Percentiles rank a stretch among this genome's conserved stretches.
These are phyloP conservation scores for Candida sanyaensis DNA, from an alignment of 1,139 yeast species.

Conservation along the genomic window DNA sequence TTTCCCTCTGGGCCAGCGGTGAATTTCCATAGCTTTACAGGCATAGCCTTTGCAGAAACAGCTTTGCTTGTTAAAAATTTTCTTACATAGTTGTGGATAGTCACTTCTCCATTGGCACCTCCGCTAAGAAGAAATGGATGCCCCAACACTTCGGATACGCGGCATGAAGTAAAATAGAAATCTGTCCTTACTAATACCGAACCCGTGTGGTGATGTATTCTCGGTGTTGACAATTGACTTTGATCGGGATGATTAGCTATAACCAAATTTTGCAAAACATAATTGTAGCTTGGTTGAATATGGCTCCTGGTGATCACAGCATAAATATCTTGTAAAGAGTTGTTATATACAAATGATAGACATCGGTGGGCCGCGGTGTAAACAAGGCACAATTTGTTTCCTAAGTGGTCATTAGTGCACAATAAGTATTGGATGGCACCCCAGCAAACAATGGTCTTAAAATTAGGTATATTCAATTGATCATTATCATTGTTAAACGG, in stretches of 20 bases:
- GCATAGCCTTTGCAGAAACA: constrained; percentile 30
- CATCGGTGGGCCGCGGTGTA: constrained; percentile 53
- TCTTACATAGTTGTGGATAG: constrained; percentile 36
- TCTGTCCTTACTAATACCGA: constrained; percentile 32
- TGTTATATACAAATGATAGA: constrained; percentile 39
- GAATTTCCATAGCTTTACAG: constrained; percentile 40
- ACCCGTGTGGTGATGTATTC: constrained; percentile 40
- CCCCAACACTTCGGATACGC: constrained; percentile 33
- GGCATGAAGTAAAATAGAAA: constrained; percentile 29
- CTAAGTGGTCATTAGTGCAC: constrained; percentile 28
- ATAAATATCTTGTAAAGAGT: constrained; percentile 38
- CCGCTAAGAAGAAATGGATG: constrained; percentile 70
- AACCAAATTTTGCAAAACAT: constrained; percentile 25
- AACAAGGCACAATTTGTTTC: constrained; percentile 38
- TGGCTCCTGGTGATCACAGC: constrained; percentile 22
- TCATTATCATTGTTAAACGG: constrained; percentile 16
- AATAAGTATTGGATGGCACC: constrained; percentile 51
- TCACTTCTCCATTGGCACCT: constrained; percentile 59
- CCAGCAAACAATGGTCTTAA: constrained; percentile 45
- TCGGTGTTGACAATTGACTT: constrained; percentile 28
- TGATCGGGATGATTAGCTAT: constrained; percentile 31
- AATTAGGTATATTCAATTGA: constrained; percentile 46
- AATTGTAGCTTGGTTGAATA: constrained; percentile 30
- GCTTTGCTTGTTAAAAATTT: constrained; percentile 37
- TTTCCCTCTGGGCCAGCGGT: constrained; percentile 8